Evolutionary conservation across 2,329 filamentous ascomycete genomes (phyloP), one percentile per base, ranked within the genome.

Genomic region (Alternaria triticina): DNA sequence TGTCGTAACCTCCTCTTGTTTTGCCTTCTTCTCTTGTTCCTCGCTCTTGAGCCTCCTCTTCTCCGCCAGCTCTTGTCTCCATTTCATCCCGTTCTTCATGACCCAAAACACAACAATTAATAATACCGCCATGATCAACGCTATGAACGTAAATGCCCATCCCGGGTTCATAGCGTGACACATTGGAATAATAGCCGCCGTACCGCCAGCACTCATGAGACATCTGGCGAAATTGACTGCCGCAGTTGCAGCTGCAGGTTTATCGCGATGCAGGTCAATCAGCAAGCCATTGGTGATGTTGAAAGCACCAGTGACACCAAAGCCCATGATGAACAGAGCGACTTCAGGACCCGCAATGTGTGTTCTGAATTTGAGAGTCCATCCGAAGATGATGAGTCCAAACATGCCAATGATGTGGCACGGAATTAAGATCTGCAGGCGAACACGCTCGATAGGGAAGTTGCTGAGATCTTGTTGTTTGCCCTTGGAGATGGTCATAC

Each of bases 401-500:
- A 79, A 65, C 1, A 73, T 74, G 2, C 75, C 75, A 6, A 75
- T 69, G 2, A 77, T 56, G 20, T 83, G 76, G 0, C 79, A 75
- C 0, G 80, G 79, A 13, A 80, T 70, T 4, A 81, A 74, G 20
- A 83, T 74, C 47, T 83, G 71, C 6, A 84, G 68, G 6, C 83
- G 77, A 2, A 80, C 80, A 15, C 76, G 74, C 65, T 85, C 86
- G 46, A 88, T 83, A 0, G 61, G 83, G 61, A 88, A 88, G 27
- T 82, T 74, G 6, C 72, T 70, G n/a, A 89, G 75, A 61, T 87
- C 83, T 59, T 85, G 81, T 15, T 83, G 85, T 10, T 87, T 86
- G 66, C 86, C 88, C 61, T 83, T 85, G 64, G 87, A 86, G 66
- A 93, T 86, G 3, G 82, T 80, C 61, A 93, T 82, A 6, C 88